phyloP scores from a whole-genome alignment of 169 alveolate species.

The Plasmodium reichenowi region DNA sequence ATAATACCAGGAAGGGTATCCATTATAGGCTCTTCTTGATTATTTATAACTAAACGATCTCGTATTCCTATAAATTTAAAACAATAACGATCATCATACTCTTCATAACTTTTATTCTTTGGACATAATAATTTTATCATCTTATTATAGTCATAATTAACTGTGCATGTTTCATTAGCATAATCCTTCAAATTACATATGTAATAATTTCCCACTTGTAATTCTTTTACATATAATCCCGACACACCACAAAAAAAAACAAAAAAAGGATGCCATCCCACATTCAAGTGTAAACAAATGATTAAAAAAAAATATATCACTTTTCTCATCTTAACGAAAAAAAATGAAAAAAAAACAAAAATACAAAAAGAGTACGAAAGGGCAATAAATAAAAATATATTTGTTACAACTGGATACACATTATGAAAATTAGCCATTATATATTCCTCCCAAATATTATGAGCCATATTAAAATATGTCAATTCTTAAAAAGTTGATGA shows the following conservation, averaged over 20 bases:
- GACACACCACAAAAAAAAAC: constrained; percentile 7
- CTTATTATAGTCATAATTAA: constrained; percentile 34
- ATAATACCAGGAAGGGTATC: constrained; percentile 56
- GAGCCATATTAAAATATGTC: too few relatives aligned
- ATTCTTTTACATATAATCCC: constrained; percentile 15
- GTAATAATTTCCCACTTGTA: constrained; percentile 53
- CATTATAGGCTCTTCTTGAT: constrained; percentile 20
- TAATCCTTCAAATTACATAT: constrained; percentile 60
- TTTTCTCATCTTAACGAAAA: constrained; percentile 59
- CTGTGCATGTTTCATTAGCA: constrained; percentile 22
- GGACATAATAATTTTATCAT: constrained; percentile 48
- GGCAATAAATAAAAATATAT: constrained; percentile 21
- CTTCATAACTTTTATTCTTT: neutral
- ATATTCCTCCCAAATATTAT: neutral
- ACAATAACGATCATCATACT: constrained; percentile 21
- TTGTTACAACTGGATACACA: neutral
- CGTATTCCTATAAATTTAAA: constrained; percentile 43
- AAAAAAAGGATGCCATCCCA: neutral
- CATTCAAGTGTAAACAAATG: constrained; percentile 5
- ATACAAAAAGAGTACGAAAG: constrained; percentile 25
- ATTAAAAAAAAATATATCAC: constrained; percentile 22
- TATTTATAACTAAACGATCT: constrained; percentile 22
- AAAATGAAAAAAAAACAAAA: constrained; percentile 36
- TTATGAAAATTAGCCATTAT: neutral
- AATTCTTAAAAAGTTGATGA: too few relatives aligned